These are phyloP conservation scores for Cicer arietinum DNA, from an alignment of 306 rosid genomes.

Conservation along the genomic window DNA sequence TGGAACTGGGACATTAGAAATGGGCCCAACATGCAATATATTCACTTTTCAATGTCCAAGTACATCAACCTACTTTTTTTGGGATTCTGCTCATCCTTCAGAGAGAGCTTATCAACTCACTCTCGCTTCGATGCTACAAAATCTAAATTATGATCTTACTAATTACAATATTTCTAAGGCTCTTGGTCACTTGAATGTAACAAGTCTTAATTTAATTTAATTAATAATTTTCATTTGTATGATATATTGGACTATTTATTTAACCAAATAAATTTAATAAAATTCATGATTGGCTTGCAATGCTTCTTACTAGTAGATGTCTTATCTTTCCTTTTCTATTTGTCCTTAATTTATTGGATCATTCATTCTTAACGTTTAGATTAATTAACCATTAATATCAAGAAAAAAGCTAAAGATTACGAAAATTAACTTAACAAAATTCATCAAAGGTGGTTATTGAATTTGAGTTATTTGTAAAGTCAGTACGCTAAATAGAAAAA, in stretches of 20 bases:
- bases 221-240: too few species aligned
- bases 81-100: slow-evolving; percentile 58
- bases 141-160: not conserved
- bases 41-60: slow-evolving; percentile 5
- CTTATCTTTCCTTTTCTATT: too few species aligned
- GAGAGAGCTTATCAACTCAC: slow-evolving; percentile 43
- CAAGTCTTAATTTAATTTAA: not conserved
- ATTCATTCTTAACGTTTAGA: too few species aligned
- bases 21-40: slow-evolving; percentile 8
- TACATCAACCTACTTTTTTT: slow-evolving; percentile 39
- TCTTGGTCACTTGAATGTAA: slow-evolving; percentile 12
- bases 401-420: too few species aligned
- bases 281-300: too few species aligned
- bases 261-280: not conserved
- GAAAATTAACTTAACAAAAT: too few species aligned
- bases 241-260: not conserved
- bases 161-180: not conserved
- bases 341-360: too few species aligned
- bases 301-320: too few species aligned
- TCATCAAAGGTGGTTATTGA: too few species aligned
- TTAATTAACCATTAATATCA: too few species aligned
- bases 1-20: slow-evolving; percentile 44
- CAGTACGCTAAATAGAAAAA: too few species aligned
- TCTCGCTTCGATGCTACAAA: slow-evolving; percentile 18
- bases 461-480: too few species aligned